Evolutionary conservation across 108 stramenopile species (phyloP).

Genomic region (Heterococcus sp.): DNA sequence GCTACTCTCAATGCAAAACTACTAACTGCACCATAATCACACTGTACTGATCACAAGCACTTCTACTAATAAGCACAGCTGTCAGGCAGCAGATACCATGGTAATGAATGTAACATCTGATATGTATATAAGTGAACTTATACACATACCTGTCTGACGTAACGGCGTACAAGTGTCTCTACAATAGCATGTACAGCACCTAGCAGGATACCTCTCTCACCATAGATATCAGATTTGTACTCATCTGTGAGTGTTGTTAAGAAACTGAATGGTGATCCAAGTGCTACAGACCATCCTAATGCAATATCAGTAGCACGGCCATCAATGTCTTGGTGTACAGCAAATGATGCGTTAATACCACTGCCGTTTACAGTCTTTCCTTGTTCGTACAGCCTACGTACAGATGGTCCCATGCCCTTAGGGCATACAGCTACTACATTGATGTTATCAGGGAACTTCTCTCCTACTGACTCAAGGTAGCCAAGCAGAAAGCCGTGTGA

Average conservation of each 20-base stretch:
- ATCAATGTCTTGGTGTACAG: slow-evolving; percentile 86
- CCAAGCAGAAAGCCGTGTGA: slow-evolving; percentile 93
- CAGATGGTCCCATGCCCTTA: slow-evolving; percentile 98
- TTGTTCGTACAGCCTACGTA: slow-evolving; percentile 96
- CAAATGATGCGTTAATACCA: slow-evolving; percentile 94
- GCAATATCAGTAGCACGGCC: slow-evolving; percentile 93
- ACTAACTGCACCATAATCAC: slow-evolving; percentile 80
- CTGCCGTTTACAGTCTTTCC: slow-evolving; percentile 96
- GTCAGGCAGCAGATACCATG: too few species aligned
- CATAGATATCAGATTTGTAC: slow-evolving; percentile 95
- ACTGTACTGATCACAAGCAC: neutral
- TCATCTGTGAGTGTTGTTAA: slow-evolving; percentile 90
- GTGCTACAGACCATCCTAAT: slow-evolving; percentile 91
- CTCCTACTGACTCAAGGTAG: slow-evolving; percentile 88
- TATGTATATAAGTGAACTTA: neutral
- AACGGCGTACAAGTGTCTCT: slow-evolving; percentile 91
- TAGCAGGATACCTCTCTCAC: slow-evolving; percentile 91
- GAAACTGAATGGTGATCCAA: slow-evolving; percentile 96
- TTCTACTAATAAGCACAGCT: too few species aligned
- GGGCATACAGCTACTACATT: slow-evolving; percentile 96
- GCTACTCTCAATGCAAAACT: too few species aligned
- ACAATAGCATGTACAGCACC: slow-evolving; percentile 97
- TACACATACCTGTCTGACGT: slow-evolving; percentile 68
- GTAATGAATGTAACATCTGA: neutral
- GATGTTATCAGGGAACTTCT: slow-evolving; percentile 88